phyloP scores from a whole-genome alignment of 768 basidiomycete genomes.

The Suillus spraguei region DNA sequence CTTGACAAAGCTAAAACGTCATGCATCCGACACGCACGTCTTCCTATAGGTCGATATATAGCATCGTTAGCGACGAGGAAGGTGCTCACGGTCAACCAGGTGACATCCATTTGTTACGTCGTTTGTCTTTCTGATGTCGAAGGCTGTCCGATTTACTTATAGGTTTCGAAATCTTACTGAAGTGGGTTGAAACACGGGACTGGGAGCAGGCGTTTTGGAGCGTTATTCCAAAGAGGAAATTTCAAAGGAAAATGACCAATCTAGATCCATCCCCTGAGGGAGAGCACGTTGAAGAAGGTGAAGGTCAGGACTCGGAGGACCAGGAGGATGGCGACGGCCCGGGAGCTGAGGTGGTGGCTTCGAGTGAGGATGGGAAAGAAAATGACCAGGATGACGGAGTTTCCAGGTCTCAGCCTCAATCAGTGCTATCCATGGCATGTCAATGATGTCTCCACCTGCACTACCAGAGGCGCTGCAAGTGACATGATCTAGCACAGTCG shows the following conservation, averaged over 20 bases:
- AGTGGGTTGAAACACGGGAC: conserved; percentile 82
- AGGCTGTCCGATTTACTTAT: conserved; percentile 9
- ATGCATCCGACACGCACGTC: conserved; percentile 79
- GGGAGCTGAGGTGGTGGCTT: conserved; percentile 16
- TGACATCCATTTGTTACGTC: conserved; percentile 24
- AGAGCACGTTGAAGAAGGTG: conserved; percentile 15
- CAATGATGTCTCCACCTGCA: background rate
- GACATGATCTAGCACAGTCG: conserved; percentile 1
- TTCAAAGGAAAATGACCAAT: conserved; percentile 43
- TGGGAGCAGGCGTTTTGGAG: conserved; percentile 88
- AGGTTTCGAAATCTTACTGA: conserved; percentile 90
- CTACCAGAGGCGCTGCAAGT: conserved; percentile 2
- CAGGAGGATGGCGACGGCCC: conserved; percentile 18
- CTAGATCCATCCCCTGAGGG: conserved; percentile 22
- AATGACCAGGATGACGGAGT: conserved; percentile 13
- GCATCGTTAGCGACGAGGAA: conserved; percentile 86
- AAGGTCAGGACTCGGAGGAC: conserved; percentile 18
- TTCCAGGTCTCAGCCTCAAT: conserved; percentile 15
- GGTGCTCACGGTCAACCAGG: conserved; percentile 96
- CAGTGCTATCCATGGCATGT: background rate
- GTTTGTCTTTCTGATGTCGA: conserved; percentile 7
- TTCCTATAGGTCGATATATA: conserved; percentile 94
- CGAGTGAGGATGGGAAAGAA: conserved; percentile 15
- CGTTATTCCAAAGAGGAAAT: conserved; percentile 94
- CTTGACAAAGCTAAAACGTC: conserved; percentile 79